These are phyloP conservation scores for Gremmenia infestans DNA, from an alignment of 2,329 filamentous ascomycete species.

Conservation along the genomic window DNA sequence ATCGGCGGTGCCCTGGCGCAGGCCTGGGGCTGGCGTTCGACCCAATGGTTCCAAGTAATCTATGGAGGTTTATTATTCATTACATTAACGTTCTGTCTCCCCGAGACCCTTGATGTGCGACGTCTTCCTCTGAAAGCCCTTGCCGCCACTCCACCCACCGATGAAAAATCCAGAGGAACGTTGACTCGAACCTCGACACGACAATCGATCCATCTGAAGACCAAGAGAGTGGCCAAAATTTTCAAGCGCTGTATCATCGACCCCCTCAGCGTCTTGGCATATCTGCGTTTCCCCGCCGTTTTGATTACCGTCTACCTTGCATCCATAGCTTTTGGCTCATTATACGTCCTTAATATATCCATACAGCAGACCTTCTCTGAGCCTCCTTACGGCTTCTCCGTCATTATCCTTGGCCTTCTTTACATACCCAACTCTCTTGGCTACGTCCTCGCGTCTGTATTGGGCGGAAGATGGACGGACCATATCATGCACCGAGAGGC, in stretches of 20 bases:
- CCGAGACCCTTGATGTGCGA: conserved; percentile 52
- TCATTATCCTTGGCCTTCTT: conserved; percentile 66
- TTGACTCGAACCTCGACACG: conserved; percentile 53
- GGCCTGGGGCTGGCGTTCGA: conserved; percentile 67
- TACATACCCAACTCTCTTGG: conserved; percentile 74
- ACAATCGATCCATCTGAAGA: conserved; percentile 54
- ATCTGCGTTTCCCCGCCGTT: conserved; percentile 71
- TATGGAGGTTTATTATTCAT: conserved; percentile 58
- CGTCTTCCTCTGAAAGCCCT: not conserved
- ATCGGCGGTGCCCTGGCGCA: conserved; percentile 69
- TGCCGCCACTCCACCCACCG: conserved; percentile 1
- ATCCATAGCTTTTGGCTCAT: conserved; percentile 66
- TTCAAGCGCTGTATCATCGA: conserved; percentile 63
- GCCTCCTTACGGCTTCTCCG: conserved; percentile 63
- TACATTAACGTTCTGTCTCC: conserved; percentile 55
- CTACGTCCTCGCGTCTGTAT: conserved; percentile 62
- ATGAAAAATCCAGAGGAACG: conserved; percentile 12
- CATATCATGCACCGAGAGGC: conserved; percentile 75
- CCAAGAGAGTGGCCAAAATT: conserved; percentile 47
- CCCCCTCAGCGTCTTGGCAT: conserved; percentile 64
- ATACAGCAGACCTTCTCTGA: conserved; percentile 64
- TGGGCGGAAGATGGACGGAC: conserved; percentile 76
- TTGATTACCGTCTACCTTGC: conserved; percentile 69
- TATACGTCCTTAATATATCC: conserved; percentile 75
- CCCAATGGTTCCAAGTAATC: conserved; percentile 71